Conservation (phyloP, 345 rosid genomes). For the Dipteronia dyeriana region DNA sequence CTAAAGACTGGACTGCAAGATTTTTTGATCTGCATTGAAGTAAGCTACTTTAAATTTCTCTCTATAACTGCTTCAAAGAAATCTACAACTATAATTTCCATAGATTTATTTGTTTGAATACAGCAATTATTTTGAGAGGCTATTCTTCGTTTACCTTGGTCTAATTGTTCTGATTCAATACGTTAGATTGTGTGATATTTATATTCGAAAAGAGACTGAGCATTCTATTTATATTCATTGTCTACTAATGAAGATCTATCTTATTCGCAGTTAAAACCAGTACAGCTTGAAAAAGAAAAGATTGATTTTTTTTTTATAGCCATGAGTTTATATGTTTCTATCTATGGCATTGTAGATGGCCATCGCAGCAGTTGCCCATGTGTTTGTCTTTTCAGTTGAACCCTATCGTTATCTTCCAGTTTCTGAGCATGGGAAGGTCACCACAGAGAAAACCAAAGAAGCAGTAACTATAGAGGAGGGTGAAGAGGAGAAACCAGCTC, state of each 20-base stretch:
- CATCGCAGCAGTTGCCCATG: constrained; percentile 77
- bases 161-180: no score
- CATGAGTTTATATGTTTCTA: neutral
- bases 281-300: neutral
- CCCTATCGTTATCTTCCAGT: constrained; percentile 53
- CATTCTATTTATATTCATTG: neutral
- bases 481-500: constrained; percentile 25
- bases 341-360: constrained; percentile 59
- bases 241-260: neutral
- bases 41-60: constrained; percentile 27
- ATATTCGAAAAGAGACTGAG: neutral
- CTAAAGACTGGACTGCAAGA: constrained; percentile 66
- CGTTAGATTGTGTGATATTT: no score
- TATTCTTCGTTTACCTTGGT: no score
- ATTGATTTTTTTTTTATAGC: neutral
- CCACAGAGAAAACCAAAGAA: constrained; percentile 44
- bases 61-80: no score
- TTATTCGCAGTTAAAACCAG: neutral
- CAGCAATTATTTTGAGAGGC: no score
- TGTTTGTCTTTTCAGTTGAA: constrained; percentile 68
- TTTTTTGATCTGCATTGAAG: constrained; percentile 83
- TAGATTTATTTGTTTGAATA: no score
- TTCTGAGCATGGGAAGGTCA: constrained; percentile 36
- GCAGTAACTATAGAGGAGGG: constrained; percentile 40
- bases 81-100: no score